Conservation (phyloP, 345 rosid genomes). For the Jatropha curcas region DNA sequence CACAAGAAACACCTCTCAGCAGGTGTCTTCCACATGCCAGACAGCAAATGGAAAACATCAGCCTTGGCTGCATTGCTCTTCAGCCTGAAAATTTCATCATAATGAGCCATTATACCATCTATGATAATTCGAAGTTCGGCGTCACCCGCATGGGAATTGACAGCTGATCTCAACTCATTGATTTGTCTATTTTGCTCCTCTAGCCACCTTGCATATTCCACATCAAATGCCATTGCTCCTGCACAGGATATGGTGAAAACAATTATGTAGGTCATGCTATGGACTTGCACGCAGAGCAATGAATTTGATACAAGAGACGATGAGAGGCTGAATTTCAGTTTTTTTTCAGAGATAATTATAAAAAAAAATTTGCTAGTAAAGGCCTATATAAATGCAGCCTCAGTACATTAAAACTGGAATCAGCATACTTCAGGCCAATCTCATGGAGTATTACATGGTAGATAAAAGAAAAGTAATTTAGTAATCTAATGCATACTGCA, state of each 20-base stretch:
- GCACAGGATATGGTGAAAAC: conserved; percentile 23
- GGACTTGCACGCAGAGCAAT: neutral
- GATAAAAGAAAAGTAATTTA: neutral
- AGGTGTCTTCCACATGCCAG: conserved; percentile 99
- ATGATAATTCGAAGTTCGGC: conserved; percentile 86
- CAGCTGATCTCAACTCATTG: conserved; percentile 91
- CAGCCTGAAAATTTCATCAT: conserved; percentile 91
- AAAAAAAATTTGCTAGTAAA: neutral
- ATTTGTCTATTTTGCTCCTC: conserved; percentile 85
- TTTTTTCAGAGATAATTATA: neutral
- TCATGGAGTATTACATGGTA: too few species aligned
- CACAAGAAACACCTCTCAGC: conserved; percentile 99
- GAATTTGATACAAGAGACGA: neutral
- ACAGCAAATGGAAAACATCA: conserved; percentile 93
- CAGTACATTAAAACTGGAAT: neutral
- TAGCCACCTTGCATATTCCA: conserved; percentile 86
- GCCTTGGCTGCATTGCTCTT: conserved; percentile 93
- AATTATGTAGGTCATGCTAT: neutral
- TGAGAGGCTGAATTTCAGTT: neutral
- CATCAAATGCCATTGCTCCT: conserved; percentile 99
- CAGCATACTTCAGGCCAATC: neutral
- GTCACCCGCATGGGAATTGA: conserved; percentile 94
- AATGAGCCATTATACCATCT: conserved; percentile 83
- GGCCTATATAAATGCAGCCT: neutral
- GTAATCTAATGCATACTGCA: neutral